Evolutionary conservation across 164 flowering plant genomes (phyloP).

Genomic region (Annona cherimola): DNA sequence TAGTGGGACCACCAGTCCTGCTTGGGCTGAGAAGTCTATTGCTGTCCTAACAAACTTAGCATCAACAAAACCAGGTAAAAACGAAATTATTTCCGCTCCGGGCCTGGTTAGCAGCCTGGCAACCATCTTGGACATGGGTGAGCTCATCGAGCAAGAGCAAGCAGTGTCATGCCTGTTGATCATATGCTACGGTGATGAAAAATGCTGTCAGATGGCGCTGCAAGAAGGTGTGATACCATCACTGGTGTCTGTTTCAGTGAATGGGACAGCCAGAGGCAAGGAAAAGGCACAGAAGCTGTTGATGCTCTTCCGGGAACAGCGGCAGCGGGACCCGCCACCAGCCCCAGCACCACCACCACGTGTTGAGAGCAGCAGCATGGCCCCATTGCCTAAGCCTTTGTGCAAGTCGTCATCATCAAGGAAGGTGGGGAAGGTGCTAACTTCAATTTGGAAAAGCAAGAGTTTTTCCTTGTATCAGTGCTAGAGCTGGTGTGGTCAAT

Average conservation of each 20-base stretch:
- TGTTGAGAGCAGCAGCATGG: constrained; percentile 19
- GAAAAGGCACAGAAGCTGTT: constrained; percentile 88
- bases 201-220: constrained; percentile 65
- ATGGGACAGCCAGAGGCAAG: constrained; percentile 76
- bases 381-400: constrained; percentile 36
- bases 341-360: constrained; percentile 14
- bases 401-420: constrained; percentile 54
- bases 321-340: constrained; percentile 65
- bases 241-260: constrained; percentile 80
- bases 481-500: constrained; percentile 10
- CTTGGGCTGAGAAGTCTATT: constrained; percentile 64
- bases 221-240: constrained; percentile 96
- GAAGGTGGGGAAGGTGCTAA: constrained; percentile 45
- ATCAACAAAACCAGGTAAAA: constrained; percentile 43
- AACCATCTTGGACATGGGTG: constrained; percentile 57
- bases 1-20: constrained; percentile 16
- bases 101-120: constrained; percentile 57
- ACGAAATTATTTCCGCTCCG: constrained; percentile 39
- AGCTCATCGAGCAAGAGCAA: constrained; percentile 79
- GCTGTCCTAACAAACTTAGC: constrained; percentile 68
- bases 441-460: constrained; percentile 66
- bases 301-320: constrained; percentile 77
- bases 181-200: constrained; percentile 53
- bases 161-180: constrained; percentile 68
- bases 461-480: constrained; percentile 56